Conservation (phyloP, 148 eudicot genomes). For the Silene conica region DNA sequence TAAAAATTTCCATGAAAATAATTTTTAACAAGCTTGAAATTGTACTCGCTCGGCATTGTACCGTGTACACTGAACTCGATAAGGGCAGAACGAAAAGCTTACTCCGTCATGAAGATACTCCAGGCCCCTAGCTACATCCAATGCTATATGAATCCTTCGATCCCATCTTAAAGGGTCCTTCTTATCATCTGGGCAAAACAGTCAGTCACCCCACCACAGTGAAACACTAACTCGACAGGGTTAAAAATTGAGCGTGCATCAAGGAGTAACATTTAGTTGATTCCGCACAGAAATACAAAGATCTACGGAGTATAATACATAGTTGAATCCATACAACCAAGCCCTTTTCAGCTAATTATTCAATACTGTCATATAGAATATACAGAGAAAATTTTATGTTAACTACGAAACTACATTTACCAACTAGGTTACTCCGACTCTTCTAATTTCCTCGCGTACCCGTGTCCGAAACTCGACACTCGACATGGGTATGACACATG, state of each 20-base stretch:
- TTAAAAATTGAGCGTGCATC: neutral
- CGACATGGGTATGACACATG: no score
- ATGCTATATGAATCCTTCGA: constrained; percentile 71
- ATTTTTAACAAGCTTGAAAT: neutral
- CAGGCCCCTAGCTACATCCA: constrained; percentile 89
- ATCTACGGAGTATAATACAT: no score
- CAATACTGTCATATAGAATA: neutral
- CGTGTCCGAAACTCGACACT: no score
- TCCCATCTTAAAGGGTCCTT: constrained; percentile 70
- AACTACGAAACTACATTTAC: neutral
- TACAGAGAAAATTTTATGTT: neutral
- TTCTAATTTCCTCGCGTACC: no score
- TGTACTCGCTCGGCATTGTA: neutral
- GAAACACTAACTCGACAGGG: neutral
- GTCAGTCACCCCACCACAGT: neutral
- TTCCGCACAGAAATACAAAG: no score
- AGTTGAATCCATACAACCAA: no score
- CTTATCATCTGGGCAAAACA: constrained; percentile 50
- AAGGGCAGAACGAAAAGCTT: constrained; percentile 1
- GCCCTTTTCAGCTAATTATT: neutral
- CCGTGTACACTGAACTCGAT: neutral
- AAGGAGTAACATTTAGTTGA: neutral
- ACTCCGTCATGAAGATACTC: constrained; percentile 99
- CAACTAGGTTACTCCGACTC: no score
- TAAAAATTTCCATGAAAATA: constrained; percentile 1